Evolutionary conservation across 2,329 filamentous ascomycete genomes (phyloP).

Genomic region (Pseudogymnoascus pannorum): DNA sequence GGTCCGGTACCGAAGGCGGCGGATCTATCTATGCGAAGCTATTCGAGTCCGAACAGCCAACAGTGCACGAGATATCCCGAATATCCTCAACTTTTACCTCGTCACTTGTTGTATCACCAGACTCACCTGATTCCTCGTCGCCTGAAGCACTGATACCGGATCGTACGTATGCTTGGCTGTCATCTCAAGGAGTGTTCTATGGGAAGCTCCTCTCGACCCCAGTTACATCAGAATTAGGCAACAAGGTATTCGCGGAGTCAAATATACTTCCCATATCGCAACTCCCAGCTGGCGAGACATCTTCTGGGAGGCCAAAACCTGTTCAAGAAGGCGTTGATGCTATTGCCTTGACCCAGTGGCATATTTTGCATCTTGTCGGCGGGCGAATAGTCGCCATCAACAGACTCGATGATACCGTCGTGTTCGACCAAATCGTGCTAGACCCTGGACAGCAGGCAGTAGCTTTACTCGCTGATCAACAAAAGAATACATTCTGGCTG

Average conservation of each 20-base stretch:
- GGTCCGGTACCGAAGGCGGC: slow-evolving; percentile 67
- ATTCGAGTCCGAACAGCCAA: slow-evolving; percentile 80
- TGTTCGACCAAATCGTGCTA: slow-evolving; percentile 82
- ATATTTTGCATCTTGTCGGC: slow-evolving; percentile 77
- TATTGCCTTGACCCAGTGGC: slow-evolving; percentile 86
- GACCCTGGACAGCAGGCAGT: slow-evolving; percentile 71
- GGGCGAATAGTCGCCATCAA: slow-evolving; percentile 79
- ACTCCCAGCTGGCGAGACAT: slow-evolving; percentile 60
- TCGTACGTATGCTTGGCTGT: slow-evolving; percentile 83
- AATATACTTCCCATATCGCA: slow-evolving; percentile 70
- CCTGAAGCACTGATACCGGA: slow-evolving; percentile 55
- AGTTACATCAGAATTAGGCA: slow-evolving; percentile 57
- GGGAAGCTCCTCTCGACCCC: slow-evolving; percentile 65
- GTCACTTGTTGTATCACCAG: slow-evolving; percentile 68
- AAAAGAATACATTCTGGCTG: slow-evolving; percentile 96
- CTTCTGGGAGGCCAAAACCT: slow-evolving; percentile 56
- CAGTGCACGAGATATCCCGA: slow-evolving; percentile 63
- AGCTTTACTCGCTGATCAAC: slow-evolving; percentile 80
- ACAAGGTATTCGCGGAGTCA: slow-evolving; percentile 68
- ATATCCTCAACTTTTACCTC: slow-evolving; percentile 54
- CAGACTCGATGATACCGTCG: slow-evolving; percentile 72
- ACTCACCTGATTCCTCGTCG: slow-evolving; percentile 49
- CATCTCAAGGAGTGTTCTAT: slow-evolving; percentile 77
- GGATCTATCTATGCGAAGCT: slow-evolving; percentile 79
- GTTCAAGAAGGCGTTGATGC: slow-evolving; percentile 68